A percentile compares a stretch with the other conserved stretches of the same genome.
These are phyloP conservation scores for Graphiopsis chlorocephala DNA, from an alignment of 2,329 filamentous ascomycete species.

Conservation along the genomic window DNA sequence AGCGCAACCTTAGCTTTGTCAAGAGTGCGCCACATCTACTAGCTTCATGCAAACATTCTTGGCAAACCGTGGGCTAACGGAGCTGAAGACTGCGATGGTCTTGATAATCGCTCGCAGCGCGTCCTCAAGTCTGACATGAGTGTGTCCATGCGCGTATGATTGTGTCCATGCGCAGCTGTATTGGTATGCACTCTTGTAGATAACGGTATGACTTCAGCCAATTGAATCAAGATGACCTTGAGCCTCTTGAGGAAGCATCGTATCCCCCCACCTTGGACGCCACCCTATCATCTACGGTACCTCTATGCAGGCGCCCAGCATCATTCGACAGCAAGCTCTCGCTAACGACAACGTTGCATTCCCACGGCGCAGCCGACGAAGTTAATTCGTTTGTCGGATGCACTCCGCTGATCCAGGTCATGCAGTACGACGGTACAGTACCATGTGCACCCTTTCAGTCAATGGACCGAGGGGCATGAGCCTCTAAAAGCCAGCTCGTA, in stretches of 20 bases:
- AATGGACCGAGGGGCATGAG: not conserved
- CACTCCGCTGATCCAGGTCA: not conserved
- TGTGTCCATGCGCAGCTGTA: not conserved
- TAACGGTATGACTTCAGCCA: not conserved
- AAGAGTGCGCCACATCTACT: not conserved
- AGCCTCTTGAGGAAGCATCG: not conserved
- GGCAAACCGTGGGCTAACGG: not conserved
- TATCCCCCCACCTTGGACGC: slow-evolving; percentile 4
- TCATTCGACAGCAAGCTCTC: slow-evolving; percentile 3
- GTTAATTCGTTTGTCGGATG: slow-evolving; percentile 12
- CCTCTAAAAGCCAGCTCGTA: not conserved
- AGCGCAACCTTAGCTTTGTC: slow-evolving; percentile 5
- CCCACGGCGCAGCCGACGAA: slow-evolving; percentile 4
- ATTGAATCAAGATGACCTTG: not conserved
- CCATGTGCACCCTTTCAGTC: slow-evolving; percentile 2
- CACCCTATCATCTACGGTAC: not conserved
- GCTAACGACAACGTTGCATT: slow-evolving; percentile 13
- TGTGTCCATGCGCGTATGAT: not conserved
- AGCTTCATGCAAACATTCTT: slow-evolving; percentile 1
- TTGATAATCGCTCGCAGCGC: not conserved
- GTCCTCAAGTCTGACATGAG: not conserved
- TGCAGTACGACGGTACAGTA: slow-evolving; percentile 15
- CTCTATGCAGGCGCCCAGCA: not conserved
- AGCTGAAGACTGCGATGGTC: not conserved
- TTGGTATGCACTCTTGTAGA: not conserved